Evolutionary conservation across 2,329 filamentous ascomycete species (phyloP).

Genomic region (Aspergillus pseudonomiae): DNA sequence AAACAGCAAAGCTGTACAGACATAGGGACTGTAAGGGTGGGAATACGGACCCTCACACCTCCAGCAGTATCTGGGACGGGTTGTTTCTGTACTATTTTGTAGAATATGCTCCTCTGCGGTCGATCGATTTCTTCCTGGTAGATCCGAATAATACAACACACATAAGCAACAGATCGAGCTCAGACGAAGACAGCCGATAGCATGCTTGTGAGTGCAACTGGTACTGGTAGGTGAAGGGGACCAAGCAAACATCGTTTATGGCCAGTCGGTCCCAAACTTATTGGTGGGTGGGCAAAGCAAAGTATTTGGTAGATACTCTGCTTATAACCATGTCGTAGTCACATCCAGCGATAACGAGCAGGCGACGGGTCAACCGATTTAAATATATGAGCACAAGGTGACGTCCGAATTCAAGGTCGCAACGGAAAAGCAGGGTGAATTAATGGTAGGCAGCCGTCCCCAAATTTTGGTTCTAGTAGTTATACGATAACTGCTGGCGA

Average conservation of each 20-base stretch:
- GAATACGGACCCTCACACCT: conserved; percentile 19
- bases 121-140: conserved; percentile 4
- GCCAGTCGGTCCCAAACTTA: background rate
- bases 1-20: background rate
- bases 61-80: conserved; percentile 16
- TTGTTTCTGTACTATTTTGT: background rate
- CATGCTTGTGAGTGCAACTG: conserved; percentile 25
- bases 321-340: background rate
- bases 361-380: background rate
- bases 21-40: conserved; percentile 2
- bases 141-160: conserved; percentile 8
- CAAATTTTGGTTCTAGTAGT: conserved; percentile 2
- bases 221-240: conserved; percentile 12
- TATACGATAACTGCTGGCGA: background rate
- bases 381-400: background rate
- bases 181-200: conserved; percentile 19
- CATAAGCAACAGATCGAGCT: conserved; percentile 19
- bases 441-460: background rate
- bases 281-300: background rate
- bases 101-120: background rate
- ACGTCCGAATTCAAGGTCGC: background rate
- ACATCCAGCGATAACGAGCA: background rate
- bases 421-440: background rate
- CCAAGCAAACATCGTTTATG: conserved; percentile 21
- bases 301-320: background rate